These are phyloP conservation scores for Ogataea hybrid DNA, from an alignment of 1,139 yeast species.

Conservation along the genomic window DNA sequence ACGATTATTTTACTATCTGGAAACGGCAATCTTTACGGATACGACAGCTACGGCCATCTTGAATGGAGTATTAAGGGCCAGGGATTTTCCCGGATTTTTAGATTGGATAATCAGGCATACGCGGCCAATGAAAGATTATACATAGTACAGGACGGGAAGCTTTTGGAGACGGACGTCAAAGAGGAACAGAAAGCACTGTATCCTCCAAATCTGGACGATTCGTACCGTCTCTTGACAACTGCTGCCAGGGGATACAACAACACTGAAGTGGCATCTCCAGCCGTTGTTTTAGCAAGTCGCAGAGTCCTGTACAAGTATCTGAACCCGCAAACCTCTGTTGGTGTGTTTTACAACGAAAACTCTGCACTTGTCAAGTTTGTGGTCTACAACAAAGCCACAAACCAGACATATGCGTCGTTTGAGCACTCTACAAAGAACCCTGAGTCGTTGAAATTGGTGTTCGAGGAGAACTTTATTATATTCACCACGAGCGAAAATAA, in stretches of 20 bases:
- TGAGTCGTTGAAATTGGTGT: conserved; percentile 49
- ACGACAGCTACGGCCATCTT: conserved; percentile 41
- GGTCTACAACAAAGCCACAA: conserved; percentile 68
- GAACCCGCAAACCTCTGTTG: conserved; percentile 63
- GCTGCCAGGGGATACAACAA: conserved; percentile 38
- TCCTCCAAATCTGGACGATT: conserved; percentile 3
- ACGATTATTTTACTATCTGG: conserved; percentile 43
- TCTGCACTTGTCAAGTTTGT: conserved; percentile 40
- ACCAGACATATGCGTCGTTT: conserved; percentile 55
- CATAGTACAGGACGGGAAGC: conserved; percentile 17
- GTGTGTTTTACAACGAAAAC: conserved; percentile 44
- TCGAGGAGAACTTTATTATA: conserved; percentile 84
- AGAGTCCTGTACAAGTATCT: conserved; percentile 82
- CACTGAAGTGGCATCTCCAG: conserved; percentile 60
- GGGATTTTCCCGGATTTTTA: conserved; percentile 15
- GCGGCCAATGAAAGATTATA: conserved; percentile 15
- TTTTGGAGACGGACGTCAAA: conserved; percentile 6
- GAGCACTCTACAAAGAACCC: conserved; percentile 38
- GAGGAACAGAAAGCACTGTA: neutral
- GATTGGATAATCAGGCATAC: conserved; percentile 20
- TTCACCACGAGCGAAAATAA: conserved; percentile 57
- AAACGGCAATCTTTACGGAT: conserved; percentile 42
- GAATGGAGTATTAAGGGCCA: conserved; percentile 41
- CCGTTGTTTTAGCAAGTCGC: conserved; percentile 67
- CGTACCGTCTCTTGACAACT: conserved; percentile 14